Evolutionary conservation across 345 rosid genomes (phyloP).

Genomic region (Brassica cretica): DNA sequence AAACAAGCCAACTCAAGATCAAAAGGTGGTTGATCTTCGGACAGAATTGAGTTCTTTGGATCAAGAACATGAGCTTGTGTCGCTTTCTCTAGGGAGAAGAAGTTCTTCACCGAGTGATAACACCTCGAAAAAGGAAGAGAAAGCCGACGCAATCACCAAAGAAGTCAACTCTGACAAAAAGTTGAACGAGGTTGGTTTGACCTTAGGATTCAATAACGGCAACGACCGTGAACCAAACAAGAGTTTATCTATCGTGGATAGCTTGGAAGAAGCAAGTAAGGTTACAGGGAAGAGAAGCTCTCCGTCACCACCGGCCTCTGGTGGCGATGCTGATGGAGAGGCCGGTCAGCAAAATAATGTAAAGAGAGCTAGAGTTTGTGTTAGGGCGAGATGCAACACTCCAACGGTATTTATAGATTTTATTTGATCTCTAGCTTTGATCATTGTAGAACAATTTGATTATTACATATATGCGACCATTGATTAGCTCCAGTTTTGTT

Average conservation of each 20-base stretch:
- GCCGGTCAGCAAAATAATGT: conserved; percentile 51
- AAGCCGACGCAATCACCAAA: conserved; percentile 21
- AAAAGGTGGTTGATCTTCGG: conserved; percentile 29
- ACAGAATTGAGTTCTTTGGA: conserved; percentile 29
- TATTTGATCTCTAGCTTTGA: neutral
- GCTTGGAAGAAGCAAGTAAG: conserved; percentile 51
- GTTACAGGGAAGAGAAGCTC: conserved; percentile 40
- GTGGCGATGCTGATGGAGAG: conserved; percentile 51
- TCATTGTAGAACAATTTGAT: conserved; percentile 5
- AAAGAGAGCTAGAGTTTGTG: conserved; percentile 90
- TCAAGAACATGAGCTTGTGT: conserved; percentile 59
- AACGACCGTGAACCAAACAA: neutral
- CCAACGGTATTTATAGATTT: conserved; percentile 53
- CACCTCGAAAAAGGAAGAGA: conserved; percentile 44
- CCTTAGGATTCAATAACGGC: conserved; percentile 48
- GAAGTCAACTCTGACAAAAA: conserved; percentile 39
- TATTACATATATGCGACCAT: neutral
- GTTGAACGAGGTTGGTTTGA: conserved; percentile 50
- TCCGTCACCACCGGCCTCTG: conserved; percentile 42
- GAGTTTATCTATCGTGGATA: conserved; percentile 27
- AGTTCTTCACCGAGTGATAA: conserved; percentile 38
- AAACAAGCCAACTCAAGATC: conserved; percentile 27
- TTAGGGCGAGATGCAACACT: conserved; percentile 83
- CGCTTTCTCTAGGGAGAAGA: conserved; percentile 78
- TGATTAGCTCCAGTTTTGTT: conserved; percentile 2